Conservation (phyloP, 441 rosid species). For the Adansonia grandidieri region DNA sequence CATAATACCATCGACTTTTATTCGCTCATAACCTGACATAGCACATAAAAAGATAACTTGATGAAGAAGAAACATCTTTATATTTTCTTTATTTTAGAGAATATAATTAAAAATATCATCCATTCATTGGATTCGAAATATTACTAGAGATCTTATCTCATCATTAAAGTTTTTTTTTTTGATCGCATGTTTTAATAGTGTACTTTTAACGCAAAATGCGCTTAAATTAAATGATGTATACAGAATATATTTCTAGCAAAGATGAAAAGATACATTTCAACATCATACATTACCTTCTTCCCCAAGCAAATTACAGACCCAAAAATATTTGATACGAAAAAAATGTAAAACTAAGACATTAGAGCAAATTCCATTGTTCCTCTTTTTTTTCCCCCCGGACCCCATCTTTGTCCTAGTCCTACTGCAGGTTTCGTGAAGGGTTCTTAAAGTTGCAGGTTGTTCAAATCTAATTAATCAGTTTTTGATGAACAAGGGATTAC, state of each 20-base stretch:
- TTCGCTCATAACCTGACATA: not conserved
- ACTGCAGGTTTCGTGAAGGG: not conserved
- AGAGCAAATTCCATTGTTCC: no score
- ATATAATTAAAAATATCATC: not conserved
- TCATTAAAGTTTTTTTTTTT: not conserved
- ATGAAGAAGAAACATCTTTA: not conserved
- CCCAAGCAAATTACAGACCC: not conserved
- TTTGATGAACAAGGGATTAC: not conserved
- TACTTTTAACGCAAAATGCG: not conserved
- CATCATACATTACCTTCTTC: not conserved
- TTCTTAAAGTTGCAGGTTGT: not conserved
- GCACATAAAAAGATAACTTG: not conserved
- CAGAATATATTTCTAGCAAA: not conserved
- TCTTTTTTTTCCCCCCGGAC: not conserved
- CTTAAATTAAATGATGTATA: not conserved
- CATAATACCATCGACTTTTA: not conserved
- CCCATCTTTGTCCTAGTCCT: slow-evolving; percentile 4
- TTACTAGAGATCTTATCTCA: not conserved
- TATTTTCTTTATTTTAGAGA: not conserved
- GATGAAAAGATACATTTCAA: not conserved
- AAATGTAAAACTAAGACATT: not conserved
- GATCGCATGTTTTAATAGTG: not conserved
- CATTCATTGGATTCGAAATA: not conserved
- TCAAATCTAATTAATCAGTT: not conserved
- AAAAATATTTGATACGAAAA: not conserved